Evolutionary conservation across 2,329 filamentous ascomycete species (phyloP), one percentile per base, ranked within the genome.

Genomic region (Fusarium heterosporum): DNA sequence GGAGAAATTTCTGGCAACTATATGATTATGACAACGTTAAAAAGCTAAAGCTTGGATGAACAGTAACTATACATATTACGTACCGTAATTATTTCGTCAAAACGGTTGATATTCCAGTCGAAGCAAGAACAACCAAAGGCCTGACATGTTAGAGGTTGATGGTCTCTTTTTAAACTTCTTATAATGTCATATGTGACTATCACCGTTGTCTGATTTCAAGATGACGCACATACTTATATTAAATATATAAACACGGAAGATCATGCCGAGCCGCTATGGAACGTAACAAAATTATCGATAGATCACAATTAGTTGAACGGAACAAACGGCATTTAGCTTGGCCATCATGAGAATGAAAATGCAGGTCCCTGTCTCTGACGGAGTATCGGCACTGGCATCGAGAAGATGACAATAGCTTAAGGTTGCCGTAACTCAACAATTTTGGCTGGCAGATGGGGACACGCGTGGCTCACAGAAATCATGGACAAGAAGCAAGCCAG

Each of bases 231-330:
- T 26, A 17, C 14, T 13, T 38, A 29, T 55, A 29, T 55, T 16
- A 22, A 38, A 55, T 61, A 61, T 25, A 47, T 47, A n/a, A 14
- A 55, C 19, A 29, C 48, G 56, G 58, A 62, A 61, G 45, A 55
- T 38, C 17, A 28, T 63, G 54, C 64, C 55, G 60, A 49, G 47
- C 47, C 19, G 45, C 39, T 38, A 36, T 50, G 64, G 55, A 68
- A 68, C 66, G 65, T 28, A 51, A 49, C 32, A 30, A 66, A n/a
- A 68, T 68, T 42, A 25, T 26, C 32, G 32, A 14, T 32, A 54
- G 38, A 58, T 45, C 29, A 36, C 43, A 22, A 39, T 53, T 42
- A 43, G 45, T 64, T 4, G 17, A 16, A 38, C 46, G 46, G 55
- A 36, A 45, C 45, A 51, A 41, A 32, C 55, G 53, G 54, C 46